These are phyloP conservation scores for Citrus mangshanensis DNA, from an alignment of 345 rosid genomes.

Conservation along the genomic window DNA sequence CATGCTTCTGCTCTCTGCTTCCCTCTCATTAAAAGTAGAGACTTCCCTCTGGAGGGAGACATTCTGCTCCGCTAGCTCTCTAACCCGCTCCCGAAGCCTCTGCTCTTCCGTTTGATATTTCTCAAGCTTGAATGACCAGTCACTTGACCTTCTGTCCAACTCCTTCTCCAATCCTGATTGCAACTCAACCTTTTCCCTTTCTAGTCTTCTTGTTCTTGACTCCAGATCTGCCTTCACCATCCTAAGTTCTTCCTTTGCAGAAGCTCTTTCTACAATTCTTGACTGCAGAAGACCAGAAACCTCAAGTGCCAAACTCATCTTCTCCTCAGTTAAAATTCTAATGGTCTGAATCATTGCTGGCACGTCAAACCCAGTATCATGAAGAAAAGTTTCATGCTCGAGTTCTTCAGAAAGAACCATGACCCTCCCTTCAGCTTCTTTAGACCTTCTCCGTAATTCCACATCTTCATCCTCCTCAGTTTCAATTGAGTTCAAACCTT, in stretches of 20 bases:
- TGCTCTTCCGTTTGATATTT: conserved; percentile 81
- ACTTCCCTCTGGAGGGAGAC: conserved; percentile 91
- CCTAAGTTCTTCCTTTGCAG: conserved; percentile 59
- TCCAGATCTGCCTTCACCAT: conserved; percentile 55
- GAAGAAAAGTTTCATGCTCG: conserved; percentile 57
- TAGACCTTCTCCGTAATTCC: conserved; percentile 55
- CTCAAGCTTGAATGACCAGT: conserved; percentile 84
- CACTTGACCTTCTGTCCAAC: conserved; percentile 92
- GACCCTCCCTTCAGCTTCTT: conserved; percentile 76
- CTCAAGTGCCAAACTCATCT: conserved; percentile 70
- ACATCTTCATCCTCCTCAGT: conserved; percentile 47
- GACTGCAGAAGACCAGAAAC: conserved; percentile 59
- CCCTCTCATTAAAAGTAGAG: conserved; percentile 62
- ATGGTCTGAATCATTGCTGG: conserved; percentile 57
- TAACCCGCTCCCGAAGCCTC: conserved; percentile 87
- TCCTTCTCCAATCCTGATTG: conserved; percentile 88
- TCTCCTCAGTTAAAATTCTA: conserved; percentile 62
- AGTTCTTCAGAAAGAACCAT: conserved; percentile 62
- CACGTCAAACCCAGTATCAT: conserved; percentile 52
- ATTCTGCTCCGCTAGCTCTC: conserved; percentile 97
- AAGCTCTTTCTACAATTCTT: conserved; percentile 61
- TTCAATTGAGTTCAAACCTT: conserved; percentile 28
- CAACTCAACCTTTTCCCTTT: conserved; percentile 75
- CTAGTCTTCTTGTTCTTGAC: conserved; percentile 51
- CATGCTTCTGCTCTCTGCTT: conserved; percentile 57